Percentiles rank a stretch among this genome's conserved stretches.
These are phyloP conservation scores for Hypomyces rosellus DNA, from an alignment of 2,329 filamentous ascomycete species.

Conservation along the genomic window DNA sequence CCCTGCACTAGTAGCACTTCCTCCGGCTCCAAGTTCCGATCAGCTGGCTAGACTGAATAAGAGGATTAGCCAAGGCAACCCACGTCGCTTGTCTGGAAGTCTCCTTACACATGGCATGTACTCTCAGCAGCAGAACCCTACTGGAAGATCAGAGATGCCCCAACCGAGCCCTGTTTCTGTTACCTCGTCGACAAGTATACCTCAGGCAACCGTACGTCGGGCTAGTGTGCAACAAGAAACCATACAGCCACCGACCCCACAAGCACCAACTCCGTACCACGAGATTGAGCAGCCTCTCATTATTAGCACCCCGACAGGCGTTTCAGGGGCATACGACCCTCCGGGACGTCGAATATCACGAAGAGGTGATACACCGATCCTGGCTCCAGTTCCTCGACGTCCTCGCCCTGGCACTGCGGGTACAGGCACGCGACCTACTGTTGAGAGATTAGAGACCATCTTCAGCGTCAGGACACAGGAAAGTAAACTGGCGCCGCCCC, in stretches of 20 bases:
- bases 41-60: slow-evolving; percentile 33
- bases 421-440: slow-evolving; percentile 35
- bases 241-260: slow-evolving; percentile 9
- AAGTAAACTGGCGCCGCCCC: not conserved
- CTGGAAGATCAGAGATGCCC: not conserved
- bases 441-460: slow-evolving; percentile 51
- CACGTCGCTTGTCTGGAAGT: slow-evolving; percentile 38
- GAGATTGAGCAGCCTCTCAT: slow-evolving; percentile 49
- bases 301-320: slow-evolving; percentile 53
- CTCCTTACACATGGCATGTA: slow-evolving; percentile 21
- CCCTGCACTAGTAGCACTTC: slow-evolving; percentile 23
- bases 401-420: slow-evolving; percentile 33
- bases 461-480: slow-evolving; percentile 32
- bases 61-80: slow-evolving; percentile 31
- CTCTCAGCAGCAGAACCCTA: not conserved
- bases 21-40: slow-evolving; percentile 33
- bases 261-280: not conserved
- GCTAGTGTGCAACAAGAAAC: no score
- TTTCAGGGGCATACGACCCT: slow-evolving; percentile 47
- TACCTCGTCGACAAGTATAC: not conserved
- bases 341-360: slow-evolving; percentile 30
- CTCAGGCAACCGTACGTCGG: not conserved
- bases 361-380: slow-evolving; percentile 38
- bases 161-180: slow-evolving; percentile 3
- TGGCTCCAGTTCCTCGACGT: slow-evolving; percentile 48